These are phyloP conservation scores for Mortierella alpina DNA, from an alignment of 192 early-diverging fungal genomes.

Conservation along the genomic window DNA sequence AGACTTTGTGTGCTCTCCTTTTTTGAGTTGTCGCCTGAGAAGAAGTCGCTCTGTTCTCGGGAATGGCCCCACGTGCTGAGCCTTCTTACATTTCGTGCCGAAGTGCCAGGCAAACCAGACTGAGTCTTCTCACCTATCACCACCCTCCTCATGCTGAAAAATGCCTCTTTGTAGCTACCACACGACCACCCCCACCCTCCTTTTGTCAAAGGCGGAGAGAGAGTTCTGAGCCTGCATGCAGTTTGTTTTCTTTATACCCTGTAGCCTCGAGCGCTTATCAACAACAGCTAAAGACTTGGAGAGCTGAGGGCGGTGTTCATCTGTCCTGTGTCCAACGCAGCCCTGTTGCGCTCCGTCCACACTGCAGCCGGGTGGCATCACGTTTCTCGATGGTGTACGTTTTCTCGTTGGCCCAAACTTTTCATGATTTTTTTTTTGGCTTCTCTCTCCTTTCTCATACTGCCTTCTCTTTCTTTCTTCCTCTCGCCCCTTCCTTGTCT, in stretches of 20 bases:
- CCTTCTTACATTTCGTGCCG: too few relatives aligned
- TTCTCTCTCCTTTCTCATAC: not conserved
- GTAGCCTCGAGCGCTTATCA: too few relatives aligned
- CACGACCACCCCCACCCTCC: too few relatives aligned
- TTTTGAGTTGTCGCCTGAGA: not conserved
- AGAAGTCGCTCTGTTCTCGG: not conserved
- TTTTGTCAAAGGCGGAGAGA: too few relatives aligned
- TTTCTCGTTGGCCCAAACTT: not conserved
- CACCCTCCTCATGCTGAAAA: too few relatives aligned
- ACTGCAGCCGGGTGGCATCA: slow-evolving; percentile 11
- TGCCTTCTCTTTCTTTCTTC: not conserved
- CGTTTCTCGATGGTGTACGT: not conserved
- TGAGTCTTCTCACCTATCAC: too few relatives aligned
- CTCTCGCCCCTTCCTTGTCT: not conserved
- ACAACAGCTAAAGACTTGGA: not conserved
- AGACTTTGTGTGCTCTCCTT: not conserved
- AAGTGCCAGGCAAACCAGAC: too few relatives aligned
- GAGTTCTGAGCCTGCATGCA: too few relatives aligned
- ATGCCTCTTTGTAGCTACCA: too few relatives aligned
- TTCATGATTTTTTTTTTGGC: not conserved
- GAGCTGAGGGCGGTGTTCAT: not conserved
- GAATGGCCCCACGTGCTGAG: too few relatives aligned
- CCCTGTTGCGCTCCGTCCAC: not conserved
- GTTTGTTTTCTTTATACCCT: too few relatives aligned
- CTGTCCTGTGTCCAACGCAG: not conserved